phyloP scores from a whole-genome alignment of 192 early-diverging fungal species.

The Backusella liffmaniae region DNA sequence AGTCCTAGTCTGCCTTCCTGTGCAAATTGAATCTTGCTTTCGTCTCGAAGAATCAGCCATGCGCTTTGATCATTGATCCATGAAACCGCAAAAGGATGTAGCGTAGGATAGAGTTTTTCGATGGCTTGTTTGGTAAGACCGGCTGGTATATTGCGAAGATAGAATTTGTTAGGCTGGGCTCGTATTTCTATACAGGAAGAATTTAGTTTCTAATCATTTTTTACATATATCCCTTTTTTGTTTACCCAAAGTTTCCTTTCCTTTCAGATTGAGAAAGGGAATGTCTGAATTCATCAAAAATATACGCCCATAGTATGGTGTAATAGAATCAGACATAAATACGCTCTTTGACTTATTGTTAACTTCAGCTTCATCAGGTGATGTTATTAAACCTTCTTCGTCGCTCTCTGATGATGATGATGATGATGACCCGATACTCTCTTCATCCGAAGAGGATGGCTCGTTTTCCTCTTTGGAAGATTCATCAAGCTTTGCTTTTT shows the following conservation, averaged over 20 bases:
- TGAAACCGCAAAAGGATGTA: constrained; percentile 44
- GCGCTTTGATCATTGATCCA: constrained; percentile 53
- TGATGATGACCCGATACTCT: not conserved
- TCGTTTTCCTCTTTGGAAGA: not conserved
- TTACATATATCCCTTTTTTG: not conserved
- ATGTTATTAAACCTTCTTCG: constrained; percentile 11
- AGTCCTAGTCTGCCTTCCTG: constrained; percentile 39
- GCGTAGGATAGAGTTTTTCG: constrained; percentile 43
- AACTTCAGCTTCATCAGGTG: constrained; percentile 10
- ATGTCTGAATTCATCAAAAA: constrained; percentile 69
- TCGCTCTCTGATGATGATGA: not conserved
- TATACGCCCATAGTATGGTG: constrained; percentile 53
- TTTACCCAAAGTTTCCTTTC: constrained; percentile 46
- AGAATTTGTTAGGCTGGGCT: constrained; percentile 45
- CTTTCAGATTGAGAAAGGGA: constrained; percentile 55
- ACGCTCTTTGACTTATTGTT: not conserved
- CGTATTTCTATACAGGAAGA: constrained; percentile 32
- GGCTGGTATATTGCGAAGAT: constrained; percentile 53
- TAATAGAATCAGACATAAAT: not conserved
- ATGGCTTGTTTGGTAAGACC: constrained; percentile 47
- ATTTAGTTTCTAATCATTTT: not conserved
- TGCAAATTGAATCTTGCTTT: constrained; percentile 19
- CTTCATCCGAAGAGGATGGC: too few relatives aligned
- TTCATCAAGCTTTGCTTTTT: not conserved
- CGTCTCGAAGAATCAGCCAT: constrained; percentile 49